Percentiles rank a stretch among this genome's conserved stretches.
phyloP scores from a whole-genome alignment of 305 asterid species.

The Fraxinus sp. region DNA sequence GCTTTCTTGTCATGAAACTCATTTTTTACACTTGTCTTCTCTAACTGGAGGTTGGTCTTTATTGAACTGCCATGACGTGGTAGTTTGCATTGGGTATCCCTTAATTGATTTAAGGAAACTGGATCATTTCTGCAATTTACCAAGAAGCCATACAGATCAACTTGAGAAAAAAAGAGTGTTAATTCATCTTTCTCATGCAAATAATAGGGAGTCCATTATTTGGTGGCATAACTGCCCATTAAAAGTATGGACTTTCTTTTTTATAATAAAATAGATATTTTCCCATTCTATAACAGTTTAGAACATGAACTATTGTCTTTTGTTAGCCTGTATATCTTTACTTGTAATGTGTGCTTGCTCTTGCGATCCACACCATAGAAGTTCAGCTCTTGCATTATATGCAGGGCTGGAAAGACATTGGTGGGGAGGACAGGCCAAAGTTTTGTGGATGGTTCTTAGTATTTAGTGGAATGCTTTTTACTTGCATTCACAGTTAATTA shows the following conservation, averaged over 20 bases:
- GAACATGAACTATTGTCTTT: slow-evolving; percentile 9
- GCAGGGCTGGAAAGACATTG: slow-evolving; percentile 1
- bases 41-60: not conserved
- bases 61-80: not conserved
- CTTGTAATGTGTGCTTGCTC: slow-evolving; percentile 14
- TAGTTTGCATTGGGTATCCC: not conserved
- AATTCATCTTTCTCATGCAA: not conserved
- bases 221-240: not conserved
- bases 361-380: not conserved
- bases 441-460: not conserved
- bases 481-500: slow-evolving; percentile 7
- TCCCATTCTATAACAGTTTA: slow-evolving; percentile 7
- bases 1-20: not conserved
- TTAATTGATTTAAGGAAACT: not conserved
- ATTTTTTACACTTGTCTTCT: not conserved
- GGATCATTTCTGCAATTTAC: not conserved
- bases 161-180: not conserved
- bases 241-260: not conserved
- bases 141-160: not conserved
- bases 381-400: slow-evolving; percentile 3
- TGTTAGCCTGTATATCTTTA: not conserved
- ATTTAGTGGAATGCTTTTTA: not conserved
- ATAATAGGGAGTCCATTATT: not conserved
- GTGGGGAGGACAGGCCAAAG: not conserved
- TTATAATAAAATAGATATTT: not conserved